phyloP scores from a whole-genome alignment of 768 basidiomycete species.

The Mycena rebaudengoi region DNA sequence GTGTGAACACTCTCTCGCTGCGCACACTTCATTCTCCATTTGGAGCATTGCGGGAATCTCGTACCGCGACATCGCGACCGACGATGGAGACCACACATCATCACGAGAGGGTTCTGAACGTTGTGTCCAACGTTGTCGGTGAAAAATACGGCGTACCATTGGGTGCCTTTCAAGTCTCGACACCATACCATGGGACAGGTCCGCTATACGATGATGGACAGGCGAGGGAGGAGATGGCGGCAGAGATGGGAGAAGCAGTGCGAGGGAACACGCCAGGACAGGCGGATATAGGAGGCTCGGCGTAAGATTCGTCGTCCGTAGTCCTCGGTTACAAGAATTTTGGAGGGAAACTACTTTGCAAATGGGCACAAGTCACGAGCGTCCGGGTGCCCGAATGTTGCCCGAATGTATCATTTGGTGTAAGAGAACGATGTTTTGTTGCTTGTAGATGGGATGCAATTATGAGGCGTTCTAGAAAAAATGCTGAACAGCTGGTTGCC shows the following conservation, averaged over 20 bases:
- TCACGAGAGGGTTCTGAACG: constrained; percentile 9
- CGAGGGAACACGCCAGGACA: neutral
- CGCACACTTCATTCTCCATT: constrained; percentile 18
- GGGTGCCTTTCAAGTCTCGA: constrained; percentile 22
- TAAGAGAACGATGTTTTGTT: too few species aligned
- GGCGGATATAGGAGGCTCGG: neutral
- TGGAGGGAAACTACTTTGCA: too few species aligned
- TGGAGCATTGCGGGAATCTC: constrained; percentile 17
- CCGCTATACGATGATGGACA: neutral
- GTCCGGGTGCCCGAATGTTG: too few species aligned
- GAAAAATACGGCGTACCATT: constrained; percentile 23
- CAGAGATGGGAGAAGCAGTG: neutral
- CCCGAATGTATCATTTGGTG: too few species aligned
- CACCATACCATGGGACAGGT: constrained; percentile 18
- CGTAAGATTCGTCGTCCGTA: too few species aligned
- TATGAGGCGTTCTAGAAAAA: too few species aligned
- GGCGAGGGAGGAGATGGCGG: neutral
- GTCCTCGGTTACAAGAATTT: too few species aligned
- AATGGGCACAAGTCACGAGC: too few species aligned
- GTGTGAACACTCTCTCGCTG: constrained; percentile 15
- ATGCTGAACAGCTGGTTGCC: too few species aligned
- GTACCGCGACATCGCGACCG: neutral
- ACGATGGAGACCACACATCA: neutral
- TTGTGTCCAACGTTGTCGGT: constrained; percentile 17
- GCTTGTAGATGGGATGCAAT: too few species aligned